Conservation (phyloP, 306 rosid genomes). For the Canavalia ensiformis region DNA sequence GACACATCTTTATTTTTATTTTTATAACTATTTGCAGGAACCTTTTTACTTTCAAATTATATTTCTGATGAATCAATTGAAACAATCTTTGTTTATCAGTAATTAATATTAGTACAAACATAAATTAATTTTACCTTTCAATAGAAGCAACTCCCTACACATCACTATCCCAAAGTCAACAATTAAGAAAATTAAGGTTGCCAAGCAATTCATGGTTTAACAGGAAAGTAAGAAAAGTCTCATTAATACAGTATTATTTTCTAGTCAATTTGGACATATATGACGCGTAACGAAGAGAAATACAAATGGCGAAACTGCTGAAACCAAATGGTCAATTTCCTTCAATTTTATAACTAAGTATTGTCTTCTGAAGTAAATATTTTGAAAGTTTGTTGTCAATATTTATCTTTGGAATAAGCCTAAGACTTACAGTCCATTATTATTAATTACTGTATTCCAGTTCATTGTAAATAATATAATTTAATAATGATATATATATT, state of each 20-base stretch:
- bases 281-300: neutral
- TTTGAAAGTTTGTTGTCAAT: neutral
- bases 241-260: neutral
- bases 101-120: neutral
- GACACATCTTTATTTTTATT: too few species aligned
- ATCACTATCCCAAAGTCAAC: slow-evolving; percentile 1
- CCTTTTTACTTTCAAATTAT: too few species aligned
- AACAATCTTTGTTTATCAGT: too few species aligned
- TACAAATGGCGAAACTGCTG: neutral
- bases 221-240: slow-evolving; percentile 5
- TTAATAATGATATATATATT: neutral
- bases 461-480: neutral
- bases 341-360: neutral
- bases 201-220: neutral
- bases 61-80: neutral
- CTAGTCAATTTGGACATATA: neutral
- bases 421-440: slow-evolving; percentile 4
- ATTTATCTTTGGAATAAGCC: neutral
- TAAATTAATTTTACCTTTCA: neutral
- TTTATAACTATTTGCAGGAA: too few species aligned
- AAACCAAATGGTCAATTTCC: slow-evolving; percentile 14
- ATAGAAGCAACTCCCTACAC: neutral
- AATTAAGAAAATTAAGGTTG: neutral
- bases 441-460: neutral
- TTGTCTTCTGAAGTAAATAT: neutral